phyloP scores from a whole-genome alignment of 2,329 filamentous ascomycete genomes.

The Magnaporthales sp. region DNA sequence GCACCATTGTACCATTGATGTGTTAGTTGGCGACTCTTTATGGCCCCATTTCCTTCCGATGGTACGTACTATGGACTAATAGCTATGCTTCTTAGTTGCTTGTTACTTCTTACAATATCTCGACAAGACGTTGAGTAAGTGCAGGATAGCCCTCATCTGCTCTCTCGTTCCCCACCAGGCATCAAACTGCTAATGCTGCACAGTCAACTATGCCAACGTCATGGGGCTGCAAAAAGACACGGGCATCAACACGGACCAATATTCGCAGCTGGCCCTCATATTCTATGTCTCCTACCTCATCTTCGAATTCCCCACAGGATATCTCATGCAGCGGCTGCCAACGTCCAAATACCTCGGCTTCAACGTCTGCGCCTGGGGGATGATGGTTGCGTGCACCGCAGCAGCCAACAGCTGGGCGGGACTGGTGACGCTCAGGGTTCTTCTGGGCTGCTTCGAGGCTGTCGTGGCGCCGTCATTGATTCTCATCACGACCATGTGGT shows the following conservation, averaged over 20 bases:
- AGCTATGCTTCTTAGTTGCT: not conserved
- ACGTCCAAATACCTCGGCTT: conserved; percentile 22
- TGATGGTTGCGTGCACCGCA: conserved; percentile 18
- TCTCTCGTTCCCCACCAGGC: conserved; percentile 6
- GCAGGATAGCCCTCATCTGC: not conserved
- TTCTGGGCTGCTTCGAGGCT: conserved; percentile 22
- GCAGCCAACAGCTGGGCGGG: conserved; percentile 18
- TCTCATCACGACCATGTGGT: conserved; percentile 22
- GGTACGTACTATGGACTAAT: not conserved
- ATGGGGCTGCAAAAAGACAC: conserved; percentile 21
- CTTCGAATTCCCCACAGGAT: conserved; percentile 22
- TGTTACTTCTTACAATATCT: not conserved
- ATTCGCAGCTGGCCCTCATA: conserved; percentile 19
- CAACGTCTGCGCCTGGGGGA: conserved; percentile 18
- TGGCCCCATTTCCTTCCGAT: not conserved
- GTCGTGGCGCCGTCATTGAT: conserved; percentile 21
- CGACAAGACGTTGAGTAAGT: not conserved
- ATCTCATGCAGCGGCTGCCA: conserved; percentile 23
- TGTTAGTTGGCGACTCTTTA: conserved; percentile 8
- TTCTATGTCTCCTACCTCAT: conserved; percentile 25
- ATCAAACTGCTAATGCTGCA: conserved; percentile 16
- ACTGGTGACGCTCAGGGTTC: conserved; percentile 17
- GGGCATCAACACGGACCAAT: conserved; percentile 18
- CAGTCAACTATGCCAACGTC: conserved; percentile 22
- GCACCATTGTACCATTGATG: conserved; percentile 20